Percentiles rank a stretch among this genome's conserved stretches.
Conservation (phyloP, 169 alveolate species). For the Plasmodium malariae region DNA sequence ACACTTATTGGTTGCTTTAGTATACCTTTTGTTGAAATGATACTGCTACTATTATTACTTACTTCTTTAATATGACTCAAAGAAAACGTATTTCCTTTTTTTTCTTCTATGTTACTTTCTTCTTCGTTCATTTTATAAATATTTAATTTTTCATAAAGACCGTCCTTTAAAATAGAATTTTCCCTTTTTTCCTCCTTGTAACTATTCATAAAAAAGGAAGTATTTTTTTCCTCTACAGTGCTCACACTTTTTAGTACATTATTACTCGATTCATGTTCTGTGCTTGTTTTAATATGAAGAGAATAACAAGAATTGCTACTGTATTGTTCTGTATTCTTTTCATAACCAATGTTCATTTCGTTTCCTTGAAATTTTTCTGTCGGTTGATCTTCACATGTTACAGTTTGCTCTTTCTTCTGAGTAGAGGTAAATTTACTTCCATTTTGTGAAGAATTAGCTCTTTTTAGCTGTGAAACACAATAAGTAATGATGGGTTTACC, state of each 20-base stretch:
- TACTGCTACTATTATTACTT: constrained; percentile 15
- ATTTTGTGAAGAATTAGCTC: background rate
- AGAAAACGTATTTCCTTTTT: constrained; percentile 2
- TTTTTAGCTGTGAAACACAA: background rate
- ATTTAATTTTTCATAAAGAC: background rate
- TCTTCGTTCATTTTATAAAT: background rate
- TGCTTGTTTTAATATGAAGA: background rate
- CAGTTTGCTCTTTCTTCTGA: background rate
- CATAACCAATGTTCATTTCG: background rate
- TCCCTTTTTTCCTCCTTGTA: constrained; percentile 10
- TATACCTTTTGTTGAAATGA: constrained; percentile 40
- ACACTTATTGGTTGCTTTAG: constrained; percentile 15
- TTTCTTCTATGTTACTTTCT: background rate
- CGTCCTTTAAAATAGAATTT: background rate
- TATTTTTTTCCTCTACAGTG: background rate
- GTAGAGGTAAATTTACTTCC: background rate
- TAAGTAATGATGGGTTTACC: background rate
- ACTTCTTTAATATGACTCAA: constrained; percentile 12
- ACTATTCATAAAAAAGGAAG: background rate
- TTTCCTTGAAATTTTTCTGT: background rate
- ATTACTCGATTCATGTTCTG: background rate
- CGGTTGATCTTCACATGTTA: background rate
- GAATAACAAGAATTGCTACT: background rate
- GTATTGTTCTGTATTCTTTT: background rate
- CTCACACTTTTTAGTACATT: background rate